Conservation (phyloP, 2,329 filamentous ascomycete genomes). For the Drechslerella coelobrocha region DNA sequence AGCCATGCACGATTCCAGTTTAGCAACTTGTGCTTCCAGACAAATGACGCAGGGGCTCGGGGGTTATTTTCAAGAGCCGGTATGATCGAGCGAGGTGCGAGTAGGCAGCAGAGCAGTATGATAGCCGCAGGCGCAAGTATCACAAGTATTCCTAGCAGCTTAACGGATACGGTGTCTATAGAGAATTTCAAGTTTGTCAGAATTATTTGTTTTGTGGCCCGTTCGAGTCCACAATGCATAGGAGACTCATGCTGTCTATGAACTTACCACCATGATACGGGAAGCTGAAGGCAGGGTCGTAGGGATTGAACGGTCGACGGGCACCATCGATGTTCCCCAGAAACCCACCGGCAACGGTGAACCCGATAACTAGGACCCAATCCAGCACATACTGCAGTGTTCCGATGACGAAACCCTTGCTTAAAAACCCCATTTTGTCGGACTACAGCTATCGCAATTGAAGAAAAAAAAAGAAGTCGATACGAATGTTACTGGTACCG, state of each 20-base stretch:
- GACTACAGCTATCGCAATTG: not conserved
- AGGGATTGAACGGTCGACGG: constrained; percentile 46
- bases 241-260: not conserved
- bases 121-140: constrained; percentile 33
- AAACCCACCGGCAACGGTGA: constrained; percentile 16
- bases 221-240: not conserved
- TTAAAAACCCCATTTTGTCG: constrained; percentile 16
- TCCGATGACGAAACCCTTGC: constrained; percentile 32
- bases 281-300: constrained; percentile 46
- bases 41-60: constrained; percentile 65
- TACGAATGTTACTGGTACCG: not conserved
- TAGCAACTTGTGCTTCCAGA: constrained; percentile 86
- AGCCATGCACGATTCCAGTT: constrained; percentile 87
- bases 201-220: not conserved
- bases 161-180: constrained; percentile 40
- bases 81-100: constrained; percentile 32
- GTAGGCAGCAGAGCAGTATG: constrained; percentile 33
- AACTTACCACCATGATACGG: constrained; percentile 44
- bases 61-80: constrained; percentile 33
- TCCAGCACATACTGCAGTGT: constrained; percentile 42
- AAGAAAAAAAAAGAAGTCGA: constrained; percentile 1
- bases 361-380: constrained; percentile 42
- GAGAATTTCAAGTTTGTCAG: not conserved
- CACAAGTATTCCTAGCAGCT: constrained; percentile 21
- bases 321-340: constrained; percentile 44